phyloP scores from a whole-genome alignment of 495 filamentous ascomycete genomes.

The Melanomma pulvis-pyrius region DNA sequence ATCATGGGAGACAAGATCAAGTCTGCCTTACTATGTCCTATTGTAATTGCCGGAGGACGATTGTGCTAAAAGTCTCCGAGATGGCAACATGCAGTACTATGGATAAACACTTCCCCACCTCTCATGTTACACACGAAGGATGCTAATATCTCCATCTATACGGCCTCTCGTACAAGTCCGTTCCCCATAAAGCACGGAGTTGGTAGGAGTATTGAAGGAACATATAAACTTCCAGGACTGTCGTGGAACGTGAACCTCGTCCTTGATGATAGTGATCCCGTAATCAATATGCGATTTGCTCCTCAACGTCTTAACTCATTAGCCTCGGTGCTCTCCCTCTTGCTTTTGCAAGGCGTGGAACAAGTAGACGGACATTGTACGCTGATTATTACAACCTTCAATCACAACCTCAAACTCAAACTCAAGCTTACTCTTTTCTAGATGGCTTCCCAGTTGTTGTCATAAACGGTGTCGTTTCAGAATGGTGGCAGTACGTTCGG shows the following conservation, averaged over 20 bases:
- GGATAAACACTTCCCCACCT: background rate
- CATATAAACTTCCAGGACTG: background rate
- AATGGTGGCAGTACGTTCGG: conserved; percentile 16
- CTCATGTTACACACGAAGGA: background rate
- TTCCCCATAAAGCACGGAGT: background rate
- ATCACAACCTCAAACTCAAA: background rate
- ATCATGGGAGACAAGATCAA: too few relatives aligned
- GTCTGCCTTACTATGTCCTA: too few relatives aligned
- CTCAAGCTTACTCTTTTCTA: background rate
- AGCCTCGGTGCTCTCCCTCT: conserved; percentile 1
- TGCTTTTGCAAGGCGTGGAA: conserved; percentile 1
- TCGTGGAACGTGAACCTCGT: background rate
- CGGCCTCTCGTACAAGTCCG: background rate
- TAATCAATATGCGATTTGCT: conserved; percentile 6
- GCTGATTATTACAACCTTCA: background rate
- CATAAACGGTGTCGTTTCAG: conserved; percentile 3
- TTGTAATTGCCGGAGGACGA: too few relatives aligned
- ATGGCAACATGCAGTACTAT: background rate
- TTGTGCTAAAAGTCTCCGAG: too few relatives aligned
- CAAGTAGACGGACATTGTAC: conserved; percentile 10
- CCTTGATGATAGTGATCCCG: background rate
- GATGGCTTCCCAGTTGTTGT: conserved; percentile 18
- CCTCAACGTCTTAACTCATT: background rate
- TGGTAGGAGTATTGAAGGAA: background rate
- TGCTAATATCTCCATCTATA: background rate